Base-by-base conservation (phyloP, 208 protist genomes). In the Crithidia fasciculata region DNA sequence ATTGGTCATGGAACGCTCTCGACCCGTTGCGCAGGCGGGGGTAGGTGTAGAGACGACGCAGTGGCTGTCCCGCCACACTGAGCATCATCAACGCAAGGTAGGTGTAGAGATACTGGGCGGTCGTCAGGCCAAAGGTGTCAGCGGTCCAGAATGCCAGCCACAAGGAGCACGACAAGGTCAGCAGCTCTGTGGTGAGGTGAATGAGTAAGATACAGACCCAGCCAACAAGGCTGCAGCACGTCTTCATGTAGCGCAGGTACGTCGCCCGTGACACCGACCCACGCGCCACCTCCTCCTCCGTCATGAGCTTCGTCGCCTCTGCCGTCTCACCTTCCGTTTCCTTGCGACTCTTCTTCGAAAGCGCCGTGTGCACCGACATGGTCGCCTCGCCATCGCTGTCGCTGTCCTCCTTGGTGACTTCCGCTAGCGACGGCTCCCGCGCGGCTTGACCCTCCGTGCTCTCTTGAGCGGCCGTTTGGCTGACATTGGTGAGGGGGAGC, bases 111-210 rank as follows among this genome's bases (percentile, higher is more conserved):
- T 71, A 60, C 67, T 80, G 43, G 40, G 44, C 56, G 7, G 13
- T 78, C 19, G 62, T 65, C 5, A 61, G n/a, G 36, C 41, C 36
- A 18, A 87, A 77, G 28, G 56, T 19, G 8, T 67, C 59, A 6
- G 84, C 69, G n/a, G 82, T 76, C 91, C 91, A 93, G 37, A 82
- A 56, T n/a, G 78, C 57, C 19, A 93, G 80, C 86, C 83, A 94
- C 43, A 76, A 63, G 65, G 61, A 60, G 19, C 39, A 52, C 8
- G 56, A 72, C 52, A 81, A 19, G 56, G 57, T 70, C 28, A 70
- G 7, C 18, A 37, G 47, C 80, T 92, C 80, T 16, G 59, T 75
- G 8, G 71, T 36, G 28, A 28, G 28, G 28, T 28, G 28, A 28
- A 28, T 28, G 28, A 28, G 28, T 28, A 12, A 82, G 13, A 45